Percentiles rank a stretch among this genome's conserved stretches.
These are phyloP conservation scores for Rubroboletus pulcherrimus DNA, from an alignment of 768 basidiomycete genomes.

Conservation along the genomic window DNA sequence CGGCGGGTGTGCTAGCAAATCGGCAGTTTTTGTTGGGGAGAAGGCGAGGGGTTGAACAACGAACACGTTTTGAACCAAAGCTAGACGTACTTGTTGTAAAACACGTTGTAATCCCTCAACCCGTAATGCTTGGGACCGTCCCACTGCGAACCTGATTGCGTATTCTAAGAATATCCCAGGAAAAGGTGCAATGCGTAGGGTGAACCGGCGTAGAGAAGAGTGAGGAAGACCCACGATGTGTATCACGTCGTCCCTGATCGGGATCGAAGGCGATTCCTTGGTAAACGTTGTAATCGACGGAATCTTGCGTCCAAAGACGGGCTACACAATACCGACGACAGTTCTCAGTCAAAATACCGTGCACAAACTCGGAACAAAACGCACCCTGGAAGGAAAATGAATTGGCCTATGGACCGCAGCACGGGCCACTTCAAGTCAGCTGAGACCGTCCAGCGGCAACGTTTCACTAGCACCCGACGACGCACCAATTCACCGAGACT, in stretches of 20 bases:
- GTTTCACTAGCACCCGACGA: neutral
- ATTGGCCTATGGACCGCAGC: conserved; percentile 45
- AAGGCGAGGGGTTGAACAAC: neutral
- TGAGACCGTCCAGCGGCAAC: neutral
- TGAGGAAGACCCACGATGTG: conserved; percentile 42
- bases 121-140: conserved; percentile 63
- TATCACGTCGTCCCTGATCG: conserved; percentile 45
- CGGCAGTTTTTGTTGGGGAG: neutral
- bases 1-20: conserved; percentile 38
- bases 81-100: conserved; percentile 55
- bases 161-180: conserved; percentile 42
- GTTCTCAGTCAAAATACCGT: neutral
- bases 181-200: neutral
- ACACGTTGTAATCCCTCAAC: conserved; percentile 47
- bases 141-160: conserved; percentile 70
- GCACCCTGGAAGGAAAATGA: conserved; percentile 62
- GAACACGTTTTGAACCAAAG: neutral
- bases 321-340: conserved; percentile 35
- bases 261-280: conserved; percentile 14
- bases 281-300: conserved; percentile 47
- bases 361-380: neutral
- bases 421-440: neutral
- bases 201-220: too few relatives aligned
- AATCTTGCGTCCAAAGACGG: conserved; percentile 50
- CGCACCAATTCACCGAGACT: conserved; percentile 62